These are phyloP conservation scores for Crinitomyces ghanaensis DNA, from an alignment of 805 yeast species.

Conservation along the genomic window DNA sequence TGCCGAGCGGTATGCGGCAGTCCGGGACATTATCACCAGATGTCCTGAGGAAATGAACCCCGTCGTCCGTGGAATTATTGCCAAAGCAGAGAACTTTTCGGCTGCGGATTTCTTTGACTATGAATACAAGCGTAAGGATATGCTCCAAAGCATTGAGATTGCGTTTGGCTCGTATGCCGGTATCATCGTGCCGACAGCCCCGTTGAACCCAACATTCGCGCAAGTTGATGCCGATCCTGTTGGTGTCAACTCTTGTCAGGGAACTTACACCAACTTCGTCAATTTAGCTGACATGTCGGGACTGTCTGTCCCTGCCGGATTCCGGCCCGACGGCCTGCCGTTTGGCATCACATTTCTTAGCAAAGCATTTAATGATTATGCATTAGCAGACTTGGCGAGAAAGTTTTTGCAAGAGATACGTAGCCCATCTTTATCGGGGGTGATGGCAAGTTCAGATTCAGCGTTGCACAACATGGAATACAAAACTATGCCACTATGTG, in stretches of 20 bases:
- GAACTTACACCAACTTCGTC: slow-evolving; percentile 97
- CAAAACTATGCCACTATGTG: slow-evolving; percentile 60
- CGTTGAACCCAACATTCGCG: slow-evolving; percentile 74
- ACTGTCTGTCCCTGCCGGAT: slow-evolving; percentile 83
- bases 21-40: slow-evolving; percentile 53
- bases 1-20: slow-evolving; percentile 83
- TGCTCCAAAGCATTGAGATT: slow-evolving; percentile 51
- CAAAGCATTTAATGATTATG: slow-evolving; percentile 75
- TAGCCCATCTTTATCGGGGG: too few species aligned
- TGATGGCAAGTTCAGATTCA: too few species aligned
- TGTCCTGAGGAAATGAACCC: slow-evolving; percentile 78
- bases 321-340: slow-evolving; percentile 78
- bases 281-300: slow-evolving; percentile 91
- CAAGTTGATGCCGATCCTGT: slow-evolving; percentile 71
- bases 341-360: slow-evolving; percentile 83
- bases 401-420: slow-evolving; percentile 48
- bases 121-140: slow-evolving; percentile 79
- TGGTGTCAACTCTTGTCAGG: slow-evolving; percentile 76
- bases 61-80: slow-evolving; percentile 64
- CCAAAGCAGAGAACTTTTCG: slow-evolving; percentile 61
- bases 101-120: slow-evolving; percentile 78
- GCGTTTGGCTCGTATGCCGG: slow-evolving; percentile 56
- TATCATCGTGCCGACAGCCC: slow-evolving; percentile 85
- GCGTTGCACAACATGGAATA: too few species aligned
- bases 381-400: slow-evolving; percentile 72